Evolutionary conservation across 495 filamentous ascomycete genomes (phyloP).

Genomic region (Venustampulla echinocandica): DNA sequence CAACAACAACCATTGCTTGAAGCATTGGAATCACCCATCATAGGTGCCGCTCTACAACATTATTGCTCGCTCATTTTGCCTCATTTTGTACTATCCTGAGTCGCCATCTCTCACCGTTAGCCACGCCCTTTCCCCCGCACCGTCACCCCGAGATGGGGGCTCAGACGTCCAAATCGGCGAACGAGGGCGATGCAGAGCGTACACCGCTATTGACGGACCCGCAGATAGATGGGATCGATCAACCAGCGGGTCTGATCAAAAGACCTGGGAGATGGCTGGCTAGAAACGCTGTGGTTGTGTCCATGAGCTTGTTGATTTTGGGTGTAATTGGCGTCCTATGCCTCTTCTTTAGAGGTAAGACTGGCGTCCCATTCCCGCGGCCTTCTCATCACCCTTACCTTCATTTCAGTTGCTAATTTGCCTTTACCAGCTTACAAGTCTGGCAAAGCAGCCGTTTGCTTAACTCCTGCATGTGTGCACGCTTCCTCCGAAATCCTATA

Average conservation of each 20-base stretch:
- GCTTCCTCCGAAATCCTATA: slow-evolving; percentile 59
- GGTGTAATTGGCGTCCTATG: slow-evolving; percentile 10
- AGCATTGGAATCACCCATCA: too few species aligned
- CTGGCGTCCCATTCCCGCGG: background rate
- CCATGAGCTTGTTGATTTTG: slow-evolving; percentile 5
- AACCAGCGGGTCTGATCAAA: background rate
- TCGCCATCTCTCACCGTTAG: too few species aligned
- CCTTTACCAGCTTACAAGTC: background rate
- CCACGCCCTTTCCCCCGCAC: too few species aligned
- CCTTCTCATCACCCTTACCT: background rate
- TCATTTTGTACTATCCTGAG: too few species aligned
- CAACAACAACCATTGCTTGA: too few species aligned
- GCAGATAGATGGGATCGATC: background rate
- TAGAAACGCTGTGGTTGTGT: slow-evolving; percentile 15
- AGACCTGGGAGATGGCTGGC: slow-evolving; percentile 2
- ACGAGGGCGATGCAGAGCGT: background rate
- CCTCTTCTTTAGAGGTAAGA: slow-evolving; percentile 18
- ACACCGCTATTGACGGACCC: background rate
- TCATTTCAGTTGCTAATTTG: background rate
- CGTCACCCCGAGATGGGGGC: slow-evolving; percentile 11
- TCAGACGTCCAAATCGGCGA: background rate
- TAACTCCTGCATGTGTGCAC: slow-evolving; percentile 57
- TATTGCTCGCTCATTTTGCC: too few species aligned
- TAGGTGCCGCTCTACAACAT: too few species aligned
- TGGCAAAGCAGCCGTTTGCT: slow-evolving; percentile 30